Percentiles rank a stretch among this genome's conserved stretches.
phyloP scores from a whole-genome alignment of 805 yeast species.

The Candida anglica region DNA sequence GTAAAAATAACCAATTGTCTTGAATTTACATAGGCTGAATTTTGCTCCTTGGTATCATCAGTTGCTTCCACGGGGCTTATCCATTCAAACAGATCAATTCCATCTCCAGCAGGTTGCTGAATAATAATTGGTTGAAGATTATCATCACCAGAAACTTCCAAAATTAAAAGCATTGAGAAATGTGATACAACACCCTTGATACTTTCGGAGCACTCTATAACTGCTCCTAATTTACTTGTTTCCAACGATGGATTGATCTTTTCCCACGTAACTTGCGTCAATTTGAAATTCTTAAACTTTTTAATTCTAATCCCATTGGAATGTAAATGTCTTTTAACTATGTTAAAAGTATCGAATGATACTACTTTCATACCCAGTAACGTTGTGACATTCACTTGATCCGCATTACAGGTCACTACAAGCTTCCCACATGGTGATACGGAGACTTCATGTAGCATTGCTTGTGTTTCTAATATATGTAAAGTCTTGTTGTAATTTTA shows the following conservation, averaged over 20 bases:
- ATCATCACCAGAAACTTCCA: conserved; percentile 16
- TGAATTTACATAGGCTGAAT: conserved; percentile 29
- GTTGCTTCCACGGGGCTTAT: conserved; percentile 17
- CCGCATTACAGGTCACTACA: no score
- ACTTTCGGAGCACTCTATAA: conserved; percentile 10
- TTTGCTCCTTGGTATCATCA: conserved; percentile 7
- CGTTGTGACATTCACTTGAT: no score
- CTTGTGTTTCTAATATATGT: no score
- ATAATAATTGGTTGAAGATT: conserved; percentile 36
- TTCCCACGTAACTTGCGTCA: conserved; percentile 22
- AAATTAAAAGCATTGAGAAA: conserved; percentile 16
- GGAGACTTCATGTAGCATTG: no score
- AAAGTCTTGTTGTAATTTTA: no score
- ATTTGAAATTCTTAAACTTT: no score
- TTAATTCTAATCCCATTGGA: no score
- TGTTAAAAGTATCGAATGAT: no score
- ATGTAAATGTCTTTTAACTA: no score
- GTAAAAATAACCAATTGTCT: conserved; percentile 31
- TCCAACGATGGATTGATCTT: conserved; percentile 3
- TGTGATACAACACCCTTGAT: no score
- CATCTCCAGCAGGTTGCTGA: conserved; percentile 22
- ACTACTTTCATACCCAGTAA: no score
- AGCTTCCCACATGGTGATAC: no score
- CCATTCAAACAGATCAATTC: conserved; percentile 32
- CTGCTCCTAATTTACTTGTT: conserved; percentile 28